These are phyloP conservation scores for Daphne laureola DNA, from an alignment of 441 rosid genomes.

Conservation along the genomic window DNA sequence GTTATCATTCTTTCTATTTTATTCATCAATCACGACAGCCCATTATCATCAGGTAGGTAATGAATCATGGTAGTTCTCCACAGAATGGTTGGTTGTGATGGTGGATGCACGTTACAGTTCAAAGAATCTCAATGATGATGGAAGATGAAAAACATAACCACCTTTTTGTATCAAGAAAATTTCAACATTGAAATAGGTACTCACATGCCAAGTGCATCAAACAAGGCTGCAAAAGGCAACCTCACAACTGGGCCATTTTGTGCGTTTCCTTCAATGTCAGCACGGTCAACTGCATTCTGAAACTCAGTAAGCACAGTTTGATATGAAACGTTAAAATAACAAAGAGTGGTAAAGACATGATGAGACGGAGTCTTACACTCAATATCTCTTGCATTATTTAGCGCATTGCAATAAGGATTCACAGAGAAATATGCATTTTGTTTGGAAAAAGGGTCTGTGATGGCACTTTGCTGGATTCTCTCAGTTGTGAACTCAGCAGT, in stretches of 20 bases:
- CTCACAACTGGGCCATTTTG: conserved; percentile 52
- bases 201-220: conserved; percentile 94
- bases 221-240: conserved; percentile 84
- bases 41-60: too few species aligned
- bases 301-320: conserved; percentile 11
- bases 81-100: too few species aligned
- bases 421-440: conserved; percentile 44
- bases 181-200: conserved; percentile 22
- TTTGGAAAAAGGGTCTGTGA: conserved; percentile 58
- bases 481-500: conserved; percentile 50
- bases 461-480: conserved; percentile 54
- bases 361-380: conserved; percentile 54
- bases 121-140: neutral
- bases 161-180: neutral
- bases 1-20: too few species aligned
- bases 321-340: conserved; percentile 5
- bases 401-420: conserved; percentile 83
- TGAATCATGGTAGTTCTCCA: too few species aligned
- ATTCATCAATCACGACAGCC: too few species aligned
- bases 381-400: conserved; percentile 80
- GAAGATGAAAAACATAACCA: too few species aligned
- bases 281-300: conserved; percentile 68
- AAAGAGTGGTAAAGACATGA: conserved; percentile 11
- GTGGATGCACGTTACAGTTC: neutral
- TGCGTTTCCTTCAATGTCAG: conserved; percentile 74